phyloP scores from a whole-genome alignment of 805 yeast genomes.

The Saccharomycopsis vini region DNA sequence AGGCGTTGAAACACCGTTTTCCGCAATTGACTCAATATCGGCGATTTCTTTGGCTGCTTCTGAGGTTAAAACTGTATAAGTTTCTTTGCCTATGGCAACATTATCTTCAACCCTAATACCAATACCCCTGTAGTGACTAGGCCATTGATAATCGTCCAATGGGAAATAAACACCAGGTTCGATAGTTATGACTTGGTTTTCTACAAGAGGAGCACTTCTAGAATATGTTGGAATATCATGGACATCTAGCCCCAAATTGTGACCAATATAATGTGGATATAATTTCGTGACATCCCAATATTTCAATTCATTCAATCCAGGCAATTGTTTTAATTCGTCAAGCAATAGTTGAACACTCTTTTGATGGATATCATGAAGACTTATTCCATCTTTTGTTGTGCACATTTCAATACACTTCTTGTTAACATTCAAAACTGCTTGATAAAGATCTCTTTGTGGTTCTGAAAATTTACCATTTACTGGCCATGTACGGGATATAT shows the following conservation, averaged over 20 bases:
- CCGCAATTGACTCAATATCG: slow-evolving; percentile 68
- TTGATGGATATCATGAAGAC: slow-evolving; percentile 70
- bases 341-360: slow-evolving; percentile 51
- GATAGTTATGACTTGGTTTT: slow-evolving; percentile 82
- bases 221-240: slow-evolving; percentile 70
- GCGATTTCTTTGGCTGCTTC: slow-evolving; percentile 80
- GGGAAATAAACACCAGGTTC: slow-evolving; percentile 97
- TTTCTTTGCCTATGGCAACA: slow-evolving; percentile 63
- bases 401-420: slow-evolving; percentile 68
- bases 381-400: slow-evolving; percentile 39
- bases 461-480: slow-evolving; percentile 61
- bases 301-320: slow-evolving; percentile 50
- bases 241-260: slow-evolving; percentile 86
- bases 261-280: slow-evolving; percentile 95
- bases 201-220: slow-evolving; percentile 41
- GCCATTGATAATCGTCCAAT: slow-evolving; percentile 48
- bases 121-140: slow-evolving; percentile 72
- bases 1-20: slow-evolving; percentile 47
- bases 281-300: slow-evolving; percentile 44
- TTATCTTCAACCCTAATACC: slow-evolving; percentile 96
- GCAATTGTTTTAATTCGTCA: slow-evolving; percentile 54
- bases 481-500: slow-evolving; percentile 97
- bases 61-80: slow-evolving; percentile 55
- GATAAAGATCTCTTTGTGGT: slow-evolving; percentile 79
- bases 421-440: slow-evolving; percentile 80